Percentiles rank a stretch among this genome's conserved stretches.
phyloP scores from a whole-genome alignment of 2,329 filamentous ascomycete genomes.

The Coleophoma crateriformis region DNA sequence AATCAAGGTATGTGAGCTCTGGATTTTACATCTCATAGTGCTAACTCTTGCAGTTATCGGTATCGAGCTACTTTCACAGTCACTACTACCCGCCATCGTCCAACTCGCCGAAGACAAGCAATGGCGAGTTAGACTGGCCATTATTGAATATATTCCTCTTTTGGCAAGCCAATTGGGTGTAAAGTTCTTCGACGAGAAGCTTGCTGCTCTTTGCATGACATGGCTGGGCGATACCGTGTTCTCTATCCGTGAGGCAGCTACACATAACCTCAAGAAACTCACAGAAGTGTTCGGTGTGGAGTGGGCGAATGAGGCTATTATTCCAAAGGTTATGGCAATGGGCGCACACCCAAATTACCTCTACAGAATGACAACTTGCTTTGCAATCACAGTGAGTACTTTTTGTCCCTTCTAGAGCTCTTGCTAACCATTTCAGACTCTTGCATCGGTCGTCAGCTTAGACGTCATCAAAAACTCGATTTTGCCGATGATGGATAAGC shows the following conservation, averaged over 20 bases:
- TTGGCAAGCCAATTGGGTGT: conserved; percentile 93
- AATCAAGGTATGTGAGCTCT: conserved; percentile 68
- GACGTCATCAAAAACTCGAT: conserved; percentile 91
- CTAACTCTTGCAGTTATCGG: conserved; percentile 68
- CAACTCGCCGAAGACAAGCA: conserved; percentile 98
- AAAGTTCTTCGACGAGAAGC: conserved; percentile 97
- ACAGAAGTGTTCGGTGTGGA: conserved; percentile 98
- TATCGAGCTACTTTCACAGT: conserved; percentile 94
- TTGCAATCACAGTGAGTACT: conserved; percentile 87
- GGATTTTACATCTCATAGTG: neutral
- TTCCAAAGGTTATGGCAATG: conserved; percentile 98
- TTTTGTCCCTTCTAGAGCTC: neutral
- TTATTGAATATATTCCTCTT: conserved; percentile 98
- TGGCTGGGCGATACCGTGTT: conserved; percentile 99
- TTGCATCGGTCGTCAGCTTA: conserved; percentile 87
- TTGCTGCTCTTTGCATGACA: conserved; percentile 92
- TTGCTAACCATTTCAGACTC: conserved; percentile 57
- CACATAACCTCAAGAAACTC: conserved; percentile 95
- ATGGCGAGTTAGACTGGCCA: conserved; percentile 95
- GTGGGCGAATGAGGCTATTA: conserved; percentile 95
- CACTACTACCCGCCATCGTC: conserved; percentile 92
- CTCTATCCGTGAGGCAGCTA: conserved; percentile 95
- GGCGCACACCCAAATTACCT: conserved; percentile 97
- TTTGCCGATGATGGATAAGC: conserved; percentile 91
- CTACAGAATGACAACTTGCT: conserved; percentile 99